Percentiles rank a stretch among this genome's conserved stretches.
These are phyloP conservation scores for Aspergillus japonicus DNA, from an alignment of 2,329 filamentous ascomycete genomes.

Conservation along the genomic window DNA sequence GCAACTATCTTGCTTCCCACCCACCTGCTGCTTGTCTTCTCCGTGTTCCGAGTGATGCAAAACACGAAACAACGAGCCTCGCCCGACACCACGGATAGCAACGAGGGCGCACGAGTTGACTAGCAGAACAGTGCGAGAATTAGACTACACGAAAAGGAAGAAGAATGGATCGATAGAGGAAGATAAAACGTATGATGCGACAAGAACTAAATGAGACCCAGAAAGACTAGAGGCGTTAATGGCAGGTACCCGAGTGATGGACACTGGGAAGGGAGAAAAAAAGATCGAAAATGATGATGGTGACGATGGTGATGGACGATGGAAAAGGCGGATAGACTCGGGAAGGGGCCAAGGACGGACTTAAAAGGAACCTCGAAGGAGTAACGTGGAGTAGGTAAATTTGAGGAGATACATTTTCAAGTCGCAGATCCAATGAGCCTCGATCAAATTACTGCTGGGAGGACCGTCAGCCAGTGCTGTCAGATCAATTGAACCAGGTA, in stretches of 20 bases:
- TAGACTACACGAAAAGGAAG: not conserved
- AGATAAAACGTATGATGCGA: constrained; percentile 1
- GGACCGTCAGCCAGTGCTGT: not conserved
- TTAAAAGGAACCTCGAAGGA: not conserved
- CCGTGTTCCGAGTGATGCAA: not conserved
- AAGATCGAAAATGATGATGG: not conserved
- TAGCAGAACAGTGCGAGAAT: not conserved
- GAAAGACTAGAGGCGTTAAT: not conserved
- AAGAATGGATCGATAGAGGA: constrained; percentile 1
- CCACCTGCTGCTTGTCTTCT: not conserved
- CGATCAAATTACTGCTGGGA: not conserved
- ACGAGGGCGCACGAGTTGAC: not conserved
- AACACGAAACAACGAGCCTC: not conserved
- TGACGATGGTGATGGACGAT: not conserved
- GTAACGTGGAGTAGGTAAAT: not conserved
- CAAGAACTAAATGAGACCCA: not conserved
- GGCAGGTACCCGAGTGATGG: constrained; percentile 7
- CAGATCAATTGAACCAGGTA: not conserved
- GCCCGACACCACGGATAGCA: not conserved
- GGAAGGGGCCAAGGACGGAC: not conserved
- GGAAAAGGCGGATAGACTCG: not conserved
- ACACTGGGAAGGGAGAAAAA: not conserved
- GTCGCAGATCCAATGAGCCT: not conserved
- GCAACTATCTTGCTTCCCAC: not conserved
- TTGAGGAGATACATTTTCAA: not conserved